These are phyloP conservation scores for Besnoitia besnoiti DNA, from an alignment of 169 alveolate genomes.

Conservation along the genomic window DNA sequence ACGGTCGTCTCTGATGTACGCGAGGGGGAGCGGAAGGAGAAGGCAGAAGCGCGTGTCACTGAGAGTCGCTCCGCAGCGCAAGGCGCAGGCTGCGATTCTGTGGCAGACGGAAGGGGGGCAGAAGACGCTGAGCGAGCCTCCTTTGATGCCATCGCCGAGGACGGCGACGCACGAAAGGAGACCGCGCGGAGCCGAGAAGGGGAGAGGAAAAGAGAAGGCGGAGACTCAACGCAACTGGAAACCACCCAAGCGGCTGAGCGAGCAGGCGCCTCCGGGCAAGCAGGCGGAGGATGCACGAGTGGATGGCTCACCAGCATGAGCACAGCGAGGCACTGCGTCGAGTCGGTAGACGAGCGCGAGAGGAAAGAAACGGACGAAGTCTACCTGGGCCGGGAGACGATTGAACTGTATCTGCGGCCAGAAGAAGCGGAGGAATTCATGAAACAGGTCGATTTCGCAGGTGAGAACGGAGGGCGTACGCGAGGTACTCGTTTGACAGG, in stretches of 20 bases:
- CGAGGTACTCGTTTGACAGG: no score
- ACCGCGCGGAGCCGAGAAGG: neutral
- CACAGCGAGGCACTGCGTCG: conserved; percentile 1
- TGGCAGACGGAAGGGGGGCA: no score
- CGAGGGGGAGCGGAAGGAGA: no score
- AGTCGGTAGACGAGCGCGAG: neutral
- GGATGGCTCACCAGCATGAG: neutral
- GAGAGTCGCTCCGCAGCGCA: no score
- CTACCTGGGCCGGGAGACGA: neutral
- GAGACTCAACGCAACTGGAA: neutral
- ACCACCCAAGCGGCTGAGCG: neutral
- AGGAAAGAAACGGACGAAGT: conserved; percentile 24
- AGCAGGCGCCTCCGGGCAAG: neutral
- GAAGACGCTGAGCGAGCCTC: no score
- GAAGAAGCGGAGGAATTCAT: conserved; percentile 66
- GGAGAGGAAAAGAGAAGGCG: neutral
- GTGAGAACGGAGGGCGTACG: conserved; percentile 26
- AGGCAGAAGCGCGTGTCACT: no score
- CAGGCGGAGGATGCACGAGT: neutral
- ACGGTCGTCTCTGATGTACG: no score
- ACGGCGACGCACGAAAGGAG: no score
- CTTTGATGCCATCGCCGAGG: no score
- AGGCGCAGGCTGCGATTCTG: no score
- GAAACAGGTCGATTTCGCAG: conserved; percentile 65
- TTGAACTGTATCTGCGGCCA: conserved; percentile 49